Percentiles rank a stretch among this genome's conserved stretches.
phyloP scores from a whole-genome alignment of 305 asterid species.

The Galium porrigens region DNA sequence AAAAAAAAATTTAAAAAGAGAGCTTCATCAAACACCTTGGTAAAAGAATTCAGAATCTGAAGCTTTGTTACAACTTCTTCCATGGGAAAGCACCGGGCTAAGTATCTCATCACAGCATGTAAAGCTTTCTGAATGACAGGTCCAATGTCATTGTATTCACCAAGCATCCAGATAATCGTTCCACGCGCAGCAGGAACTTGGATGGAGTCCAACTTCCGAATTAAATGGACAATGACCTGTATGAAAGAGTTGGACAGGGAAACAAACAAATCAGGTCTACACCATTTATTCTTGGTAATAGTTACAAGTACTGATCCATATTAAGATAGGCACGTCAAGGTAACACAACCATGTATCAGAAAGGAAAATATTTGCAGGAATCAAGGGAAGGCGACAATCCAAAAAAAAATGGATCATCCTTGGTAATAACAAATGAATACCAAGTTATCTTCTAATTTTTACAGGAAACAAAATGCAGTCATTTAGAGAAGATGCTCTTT shows the following conservation, averaged over 20 bases:
- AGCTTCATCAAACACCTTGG: constrained; percentile 44
- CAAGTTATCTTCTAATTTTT: neutral
- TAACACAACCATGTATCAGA: neutral
- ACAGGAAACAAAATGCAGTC: neutral
- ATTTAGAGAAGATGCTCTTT: neutral
- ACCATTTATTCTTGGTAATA: neutral
- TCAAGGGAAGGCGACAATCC: neutral
- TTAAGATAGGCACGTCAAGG: neutral
- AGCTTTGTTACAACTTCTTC: constrained; percentile 72
- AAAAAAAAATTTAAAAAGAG: neutral
- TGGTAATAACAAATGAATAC: neutral
- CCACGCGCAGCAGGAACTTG: constrained; percentile 73
- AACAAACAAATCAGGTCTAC: constrained; percentile 9
- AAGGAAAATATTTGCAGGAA: constrained; percentile 6
- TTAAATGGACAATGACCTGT: constrained; percentile 66
- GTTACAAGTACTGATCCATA: constrained; percentile 1
- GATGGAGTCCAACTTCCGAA: constrained; percentile 64
- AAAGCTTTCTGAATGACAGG: constrained; percentile 46
- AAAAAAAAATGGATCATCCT: neutral
- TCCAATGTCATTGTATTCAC: constrained; percentile 62
- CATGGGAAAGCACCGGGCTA: constrained; percentile 51
- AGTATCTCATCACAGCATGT: constrained; percentile 51
- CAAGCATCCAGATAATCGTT: constrained; percentile 87
- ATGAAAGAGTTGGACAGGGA: constrained; percentile 15
- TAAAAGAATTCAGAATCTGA: constrained; percentile 69